These are phyloP conservation scores for Fereydounia khargensis DNA, from an alignment of 1,284 basidiomycete genomes.

Conservation along the genomic window DNA sequence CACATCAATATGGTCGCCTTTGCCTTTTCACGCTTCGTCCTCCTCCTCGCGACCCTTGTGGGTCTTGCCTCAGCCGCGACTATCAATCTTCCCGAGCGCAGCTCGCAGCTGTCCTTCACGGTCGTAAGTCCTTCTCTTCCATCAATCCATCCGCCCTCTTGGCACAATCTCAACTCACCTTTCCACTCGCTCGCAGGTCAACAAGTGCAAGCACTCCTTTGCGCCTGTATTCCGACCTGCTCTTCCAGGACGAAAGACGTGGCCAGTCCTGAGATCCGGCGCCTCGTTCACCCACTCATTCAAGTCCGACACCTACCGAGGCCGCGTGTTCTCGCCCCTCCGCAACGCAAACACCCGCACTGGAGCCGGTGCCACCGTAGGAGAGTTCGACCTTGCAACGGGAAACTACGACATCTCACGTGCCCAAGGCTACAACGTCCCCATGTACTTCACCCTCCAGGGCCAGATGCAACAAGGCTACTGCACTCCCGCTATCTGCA, in stretches of 20 bases:
- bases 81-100: conserved; percentile 4
- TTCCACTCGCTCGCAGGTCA: conserved; percentile 2
- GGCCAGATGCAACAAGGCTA: conserved; percentile 16
- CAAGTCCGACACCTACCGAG: conserved; percentile 25
- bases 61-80: conserved; percentile 6
- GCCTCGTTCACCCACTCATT: conserved; percentile 15
- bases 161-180: neutral
- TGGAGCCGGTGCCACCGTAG: conserved; percentile 22
- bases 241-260: conserved; percentile 17
- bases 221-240: conserved; percentile 26
- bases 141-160: neutral
- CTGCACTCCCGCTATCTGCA: conserved; percentile 20
- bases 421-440: conserved; percentile 26
- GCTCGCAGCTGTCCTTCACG: conserved; percentile 28
- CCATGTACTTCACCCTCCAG: conserved; percentile 12
- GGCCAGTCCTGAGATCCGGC: conserved; percentile 14
- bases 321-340: conserved; percentile 29
- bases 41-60: conserved; percentile 7
- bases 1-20: conserved; percentile 17
- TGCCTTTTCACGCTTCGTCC: too few relatives aligned
- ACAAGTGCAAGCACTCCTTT: conserved; percentile 31
- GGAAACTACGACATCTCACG: conserved; percentile 31
- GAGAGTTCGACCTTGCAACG: conserved; percentile 14
- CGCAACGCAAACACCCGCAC: conserved; percentile 11
- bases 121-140: conserved; percentile 2